Evolutionary conservation across 108 stramenopile genomes (phyloP).

Genomic region (Nitzschia sp.): DNA sequence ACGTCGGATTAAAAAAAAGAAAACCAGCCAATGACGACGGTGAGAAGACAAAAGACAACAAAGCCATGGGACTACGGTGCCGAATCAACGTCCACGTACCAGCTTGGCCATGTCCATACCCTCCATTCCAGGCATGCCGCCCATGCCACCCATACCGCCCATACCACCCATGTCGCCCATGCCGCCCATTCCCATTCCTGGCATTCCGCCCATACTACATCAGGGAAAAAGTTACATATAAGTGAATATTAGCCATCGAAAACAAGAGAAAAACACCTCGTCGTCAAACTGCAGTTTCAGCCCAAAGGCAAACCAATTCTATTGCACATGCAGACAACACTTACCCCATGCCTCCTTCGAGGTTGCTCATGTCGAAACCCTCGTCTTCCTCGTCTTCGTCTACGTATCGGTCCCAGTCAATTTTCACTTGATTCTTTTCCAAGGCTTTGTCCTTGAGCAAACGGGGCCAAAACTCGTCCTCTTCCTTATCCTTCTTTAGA

Average conservation of each 20-base stretch:
- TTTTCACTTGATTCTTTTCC: slow-evolving; percentile 94
- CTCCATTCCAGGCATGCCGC: slow-evolving; percentile 60
- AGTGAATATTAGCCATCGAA: too few relatives aligned
- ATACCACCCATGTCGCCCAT: slow-evolving; percentile 78
- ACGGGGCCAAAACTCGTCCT: slow-evolving; percentile 87
- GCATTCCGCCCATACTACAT: slow-evolving; percentile 52
- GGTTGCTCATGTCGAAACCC: slow-evolving; percentile 76
- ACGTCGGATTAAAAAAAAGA: too few relatives aligned
- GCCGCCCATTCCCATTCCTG: slow-evolving; percentile 70
- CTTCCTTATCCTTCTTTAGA: slow-evolving; percentile 77
- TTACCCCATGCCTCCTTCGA: slow-evolving; percentile 76
- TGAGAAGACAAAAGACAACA: not conserved
- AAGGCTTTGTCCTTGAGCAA: slow-evolving; percentile 89
- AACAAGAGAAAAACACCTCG: too few relatives aligned
- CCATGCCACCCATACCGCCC: slow-evolving; percentile 58
- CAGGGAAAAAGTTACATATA: too few relatives aligned
- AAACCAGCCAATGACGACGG: not conserved
- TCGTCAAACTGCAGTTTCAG: not conserved
- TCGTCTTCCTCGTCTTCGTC: slow-evolving; percentile 92
- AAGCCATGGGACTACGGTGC: too few relatives aligned
- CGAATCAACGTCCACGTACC: not conserved
- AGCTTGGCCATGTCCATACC: slow-evolving; percentile 59
- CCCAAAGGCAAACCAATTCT: not conserved
- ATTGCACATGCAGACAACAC: not conserved
- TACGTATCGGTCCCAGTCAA: slow-evolving; percentile 96